Evolutionary conservation across 2,329 filamentous ascomycete species (phyloP).

Genomic region (Fusarium sp.): DNA sequence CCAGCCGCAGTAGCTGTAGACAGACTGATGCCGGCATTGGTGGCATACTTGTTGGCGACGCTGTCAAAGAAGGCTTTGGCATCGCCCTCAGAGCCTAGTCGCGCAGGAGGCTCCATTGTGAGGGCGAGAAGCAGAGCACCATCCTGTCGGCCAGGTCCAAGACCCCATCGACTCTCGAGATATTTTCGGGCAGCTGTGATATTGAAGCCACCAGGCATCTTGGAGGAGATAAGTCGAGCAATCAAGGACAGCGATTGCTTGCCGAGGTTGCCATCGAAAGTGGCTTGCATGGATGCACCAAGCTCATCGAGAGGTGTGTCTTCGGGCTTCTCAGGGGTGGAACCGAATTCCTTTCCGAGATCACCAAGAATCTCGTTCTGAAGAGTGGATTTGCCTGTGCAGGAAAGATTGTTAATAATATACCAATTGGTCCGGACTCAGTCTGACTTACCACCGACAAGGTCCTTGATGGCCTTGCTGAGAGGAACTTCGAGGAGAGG

Average conservation of each 20-base stretch:
- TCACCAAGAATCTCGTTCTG: conserved; percentile 99
- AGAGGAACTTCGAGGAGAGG: conserved; percentile 86
- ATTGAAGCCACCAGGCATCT: conserved; percentile 99
- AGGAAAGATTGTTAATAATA: conserved; percentile 17
- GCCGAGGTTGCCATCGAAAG: conserved; percentile 98
- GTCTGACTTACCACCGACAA: conserved; percentile 85
- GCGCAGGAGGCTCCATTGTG: conserved; percentile 90
- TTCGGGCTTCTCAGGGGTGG: conserved; percentile 97
- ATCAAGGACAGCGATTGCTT: conserved; percentile 95
- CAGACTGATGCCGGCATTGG: conserved; percentile 82
- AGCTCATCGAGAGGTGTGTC: conserved; percentile 96
- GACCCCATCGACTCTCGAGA: conserved; percentile 91
- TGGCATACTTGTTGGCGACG: conserved; percentile 88
- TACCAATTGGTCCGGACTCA: not conserved
- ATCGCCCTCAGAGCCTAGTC: conserved; percentile 88
- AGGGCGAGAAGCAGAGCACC: conserved; percentile 87
- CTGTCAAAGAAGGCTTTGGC: conserved; percentile 93
- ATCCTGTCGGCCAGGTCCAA: conserved; percentile 87
- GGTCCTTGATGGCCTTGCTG: conserved; percentile 97
- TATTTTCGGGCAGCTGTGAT: conserved; percentile 97
- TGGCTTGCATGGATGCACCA: conserved; percentile 93
- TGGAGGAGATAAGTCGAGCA: conserved; percentile 94
- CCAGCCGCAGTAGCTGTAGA: conserved; percentile 80
- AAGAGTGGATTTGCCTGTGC: conserved; percentile 90
- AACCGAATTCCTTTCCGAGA: conserved; percentile 97